Percentiles rank a stretch among this genome's conserved stretches.
Conservation (phyloP, 257 asterid species). For the Cynanchum wilfordii region DNA sequence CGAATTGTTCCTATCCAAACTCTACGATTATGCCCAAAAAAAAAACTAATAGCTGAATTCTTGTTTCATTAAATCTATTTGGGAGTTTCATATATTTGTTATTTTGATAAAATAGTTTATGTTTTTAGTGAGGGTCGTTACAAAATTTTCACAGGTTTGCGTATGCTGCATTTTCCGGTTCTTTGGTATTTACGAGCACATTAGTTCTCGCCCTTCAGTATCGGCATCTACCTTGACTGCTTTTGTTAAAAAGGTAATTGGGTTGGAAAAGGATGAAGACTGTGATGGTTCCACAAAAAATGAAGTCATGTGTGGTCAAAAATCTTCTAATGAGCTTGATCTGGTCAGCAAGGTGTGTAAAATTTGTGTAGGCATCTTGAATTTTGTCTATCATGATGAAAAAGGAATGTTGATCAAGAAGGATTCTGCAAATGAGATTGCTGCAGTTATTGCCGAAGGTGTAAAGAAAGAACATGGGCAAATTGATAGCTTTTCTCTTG, state of each 20-base stretch:
- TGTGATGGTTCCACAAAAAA: conserved; percentile 22
- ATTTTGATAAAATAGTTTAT: background rate
- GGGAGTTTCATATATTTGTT: background rate
- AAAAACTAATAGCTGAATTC: background rate
- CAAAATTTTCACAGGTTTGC: conserved; percentile 47
- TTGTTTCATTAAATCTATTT: background rate
- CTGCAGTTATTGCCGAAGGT: conserved; percentile 41
- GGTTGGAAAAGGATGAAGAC: conserved; percentile 27
- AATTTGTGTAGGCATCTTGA: conserved; percentile 70
- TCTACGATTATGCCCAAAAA: background rate
- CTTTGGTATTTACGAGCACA: conserved; percentile 41
- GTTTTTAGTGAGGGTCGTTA: background rate
- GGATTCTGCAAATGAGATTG: conserved; percentile 47
- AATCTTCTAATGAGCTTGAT: conserved; percentile 21
- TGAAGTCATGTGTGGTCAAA: conserved; percentile 18
- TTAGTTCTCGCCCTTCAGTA: conserved; percentile 40
- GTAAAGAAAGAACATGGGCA: conserved; percentile 51
- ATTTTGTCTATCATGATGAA: conserved; percentile 48
- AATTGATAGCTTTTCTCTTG: conserved; percentile 58
- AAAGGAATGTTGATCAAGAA: conserved; percentile 37
- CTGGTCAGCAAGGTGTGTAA: conserved; percentile 46
- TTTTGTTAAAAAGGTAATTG: conserved; percentile 38
- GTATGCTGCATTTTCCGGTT: conserved; percentile 50
- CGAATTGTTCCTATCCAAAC: background rate
- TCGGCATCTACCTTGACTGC: conserved; percentile 29